Evolutionary conservation across 768 basidiomycete species (phyloP).

Genomic region (Suillus bovinus): DNA sequence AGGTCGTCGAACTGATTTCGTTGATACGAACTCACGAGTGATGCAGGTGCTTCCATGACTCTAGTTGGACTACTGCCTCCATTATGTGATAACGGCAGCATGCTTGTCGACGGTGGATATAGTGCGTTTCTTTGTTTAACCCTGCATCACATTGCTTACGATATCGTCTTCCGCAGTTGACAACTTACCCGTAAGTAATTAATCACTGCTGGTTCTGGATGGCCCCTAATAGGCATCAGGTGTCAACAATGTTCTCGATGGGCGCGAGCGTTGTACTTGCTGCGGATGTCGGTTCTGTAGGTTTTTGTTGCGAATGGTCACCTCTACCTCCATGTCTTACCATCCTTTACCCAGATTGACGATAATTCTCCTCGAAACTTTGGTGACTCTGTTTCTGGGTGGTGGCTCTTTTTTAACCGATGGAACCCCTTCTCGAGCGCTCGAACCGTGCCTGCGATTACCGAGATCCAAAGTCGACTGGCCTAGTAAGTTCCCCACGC

Average conservation of each 20-base stretch:
- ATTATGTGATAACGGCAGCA: conserved; percentile 89
- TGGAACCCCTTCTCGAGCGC: conserved; percentile 90
- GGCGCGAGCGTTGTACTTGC: conserved; percentile 92
- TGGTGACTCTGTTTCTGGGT: conserved; percentile 94
- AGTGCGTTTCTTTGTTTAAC: conserved; percentile 43
- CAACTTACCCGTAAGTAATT: conserved; percentile 73
- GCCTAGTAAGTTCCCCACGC: conserved; percentile 75
- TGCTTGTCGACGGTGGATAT: conserved; percentile 90
- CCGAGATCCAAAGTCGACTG: conserved; percentile 91
- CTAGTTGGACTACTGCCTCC: conserved; percentile 94
- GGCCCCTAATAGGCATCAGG: conserved; percentile 43
- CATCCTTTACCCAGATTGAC: conserved; percentile 57
- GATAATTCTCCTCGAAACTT: conserved; percentile 95
- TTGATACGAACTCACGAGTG: conserved; percentile 7
- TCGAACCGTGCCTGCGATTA: conserved; percentile 79
- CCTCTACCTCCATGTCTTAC: neutral
- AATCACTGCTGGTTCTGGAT: neutral
- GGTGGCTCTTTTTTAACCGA: conserved; percentile 91
- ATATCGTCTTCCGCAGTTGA: conserved; percentile 54
- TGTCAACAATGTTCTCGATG: conserved; percentile 88
- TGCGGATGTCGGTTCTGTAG: conserved; percentile 86
- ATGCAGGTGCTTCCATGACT: conserved; percentile 91
- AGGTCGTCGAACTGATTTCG: conserved; percentile 18
- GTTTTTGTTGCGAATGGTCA: conserved; percentile 26
- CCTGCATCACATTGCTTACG: conserved; percentile 18